Conservation (phyloP, 2,329 filamentous ascomycete species). For the Metarhizium rileyi region DNA sequence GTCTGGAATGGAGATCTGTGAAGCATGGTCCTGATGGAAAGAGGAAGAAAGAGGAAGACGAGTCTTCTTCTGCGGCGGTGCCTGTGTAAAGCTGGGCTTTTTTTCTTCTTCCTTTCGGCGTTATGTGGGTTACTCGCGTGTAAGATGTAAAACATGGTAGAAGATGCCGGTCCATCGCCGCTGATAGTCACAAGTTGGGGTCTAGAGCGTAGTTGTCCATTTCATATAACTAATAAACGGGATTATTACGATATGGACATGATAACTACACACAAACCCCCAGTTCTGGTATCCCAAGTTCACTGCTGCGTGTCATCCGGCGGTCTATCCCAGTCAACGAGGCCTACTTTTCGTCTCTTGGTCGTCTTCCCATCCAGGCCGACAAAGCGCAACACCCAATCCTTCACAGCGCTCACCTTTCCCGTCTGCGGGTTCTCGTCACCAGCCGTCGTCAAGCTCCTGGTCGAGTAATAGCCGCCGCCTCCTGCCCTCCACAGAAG, state of each 20-base stretch:
- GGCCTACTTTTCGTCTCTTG: constrained; percentile 7
- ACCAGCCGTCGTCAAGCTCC: constrained; percentile 31
- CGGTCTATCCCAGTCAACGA: constrained; percentile 26
- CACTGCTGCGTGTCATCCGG: constrained; percentile 32
- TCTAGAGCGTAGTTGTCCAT: too few relatives aligned
- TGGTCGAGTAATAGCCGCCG: constrained; percentile 45
- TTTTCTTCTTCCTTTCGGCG: neutral
- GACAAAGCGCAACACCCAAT: constrained; percentile 70
- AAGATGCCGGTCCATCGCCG: constrained; percentile 1
- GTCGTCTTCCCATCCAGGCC: constrained; percentile 21
- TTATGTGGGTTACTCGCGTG: too few relatives aligned
- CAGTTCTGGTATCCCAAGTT: neutral
- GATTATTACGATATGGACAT: too few relatives aligned
- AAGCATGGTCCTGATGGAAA: constrained; percentile 29
- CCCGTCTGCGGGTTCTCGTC: constrained; percentile 39
- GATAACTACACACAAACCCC: neutral
- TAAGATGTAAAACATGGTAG: neutral
- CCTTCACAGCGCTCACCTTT: constrained; percentile 58
- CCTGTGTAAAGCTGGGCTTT: neutral
- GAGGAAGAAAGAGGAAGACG: constrained; percentile 19
- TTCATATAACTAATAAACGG: too few relatives aligned
- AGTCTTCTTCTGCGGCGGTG: constrained; percentile 17
- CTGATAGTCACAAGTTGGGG: too few relatives aligned
- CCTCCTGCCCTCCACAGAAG: constrained; percentile 48
- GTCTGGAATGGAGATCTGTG: constrained; percentile 44